Evolutionary conservation across 2,329 filamentous ascomycete genomes (phyloP).

Genomic region (Trichoderma aggressivum): DNA sequence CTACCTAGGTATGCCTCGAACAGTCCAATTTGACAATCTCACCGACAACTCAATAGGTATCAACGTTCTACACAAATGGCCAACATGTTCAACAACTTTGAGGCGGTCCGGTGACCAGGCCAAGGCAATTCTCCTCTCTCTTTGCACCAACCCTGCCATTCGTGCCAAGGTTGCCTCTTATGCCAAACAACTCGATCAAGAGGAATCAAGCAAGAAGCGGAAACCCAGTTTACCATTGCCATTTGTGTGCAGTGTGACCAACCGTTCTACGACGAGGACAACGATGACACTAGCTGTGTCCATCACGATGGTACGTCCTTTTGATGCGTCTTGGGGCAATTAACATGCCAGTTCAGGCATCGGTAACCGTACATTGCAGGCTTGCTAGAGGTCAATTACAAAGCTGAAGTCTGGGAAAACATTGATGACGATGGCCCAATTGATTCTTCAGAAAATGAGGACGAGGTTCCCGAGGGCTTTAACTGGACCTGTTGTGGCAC

Average conservation of each 20-base stretch:
- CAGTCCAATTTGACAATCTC: background rate
- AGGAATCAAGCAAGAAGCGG: background rate
- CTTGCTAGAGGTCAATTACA: background rate
- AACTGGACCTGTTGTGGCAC: background rate
- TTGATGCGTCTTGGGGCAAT: background rate
- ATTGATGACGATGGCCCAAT: background rate
- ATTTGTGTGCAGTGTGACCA: constrained; percentile 1
- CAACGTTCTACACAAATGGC: background rate
- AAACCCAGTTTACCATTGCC: background rate
- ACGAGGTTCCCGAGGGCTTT: background rate
- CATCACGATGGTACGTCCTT: background rate
- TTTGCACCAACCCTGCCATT: background rate
- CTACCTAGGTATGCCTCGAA: background rate
- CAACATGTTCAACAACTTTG: background rate
- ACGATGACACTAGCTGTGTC: background rate
- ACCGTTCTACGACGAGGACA: background rate
- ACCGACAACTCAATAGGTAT: background rate
- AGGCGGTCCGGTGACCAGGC: background rate
- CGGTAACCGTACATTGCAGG: background rate
- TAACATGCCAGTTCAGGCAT: background rate
- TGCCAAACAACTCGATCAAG: background rate
- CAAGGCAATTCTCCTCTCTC: background rate
- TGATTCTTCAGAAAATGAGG: background rate
- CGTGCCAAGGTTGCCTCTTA: background rate
- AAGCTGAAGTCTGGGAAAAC: background rate